Evolutionary conservation across 164 flowering plant genomes (phyloP).

Genomic region (Nymphaea thermarum): DNA sequence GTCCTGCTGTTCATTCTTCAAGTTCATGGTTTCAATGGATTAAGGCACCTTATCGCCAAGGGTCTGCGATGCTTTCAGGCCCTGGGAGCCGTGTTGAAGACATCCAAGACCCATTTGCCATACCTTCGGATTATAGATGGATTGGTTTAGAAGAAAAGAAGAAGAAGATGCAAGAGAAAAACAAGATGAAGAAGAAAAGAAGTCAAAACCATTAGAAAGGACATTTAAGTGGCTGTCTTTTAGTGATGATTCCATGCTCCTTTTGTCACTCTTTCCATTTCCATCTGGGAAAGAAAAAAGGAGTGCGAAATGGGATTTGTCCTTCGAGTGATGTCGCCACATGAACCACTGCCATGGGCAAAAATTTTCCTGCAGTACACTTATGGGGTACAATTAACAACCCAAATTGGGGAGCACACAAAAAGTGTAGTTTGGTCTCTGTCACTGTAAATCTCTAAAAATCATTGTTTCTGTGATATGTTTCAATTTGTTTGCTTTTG

Average conservation of each 20-base stretch:
- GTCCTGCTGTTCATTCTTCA: slow-evolving; percentile 35
- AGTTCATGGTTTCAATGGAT: slow-evolving; percentile 93
- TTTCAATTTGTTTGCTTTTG: not conserved
- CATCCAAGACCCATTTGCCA: slow-evolving; percentile 64
- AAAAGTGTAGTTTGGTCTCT: not conserved
- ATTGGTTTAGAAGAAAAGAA: slow-evolving; percentile 72
- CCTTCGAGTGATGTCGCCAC: not conserved
- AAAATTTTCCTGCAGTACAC: not conserved
- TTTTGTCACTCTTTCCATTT: not conserved
- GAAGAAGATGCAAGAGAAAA: slow-evolving; percentile 84
- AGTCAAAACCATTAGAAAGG: slow-evolving; percentile 18
- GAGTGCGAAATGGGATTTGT: not conserved
- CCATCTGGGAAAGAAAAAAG: not conserved
- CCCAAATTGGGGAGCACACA: not conserved
- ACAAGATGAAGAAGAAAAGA: slow-evolving; percentile 60
- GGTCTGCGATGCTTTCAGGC: slow-evolving; percentile 27
- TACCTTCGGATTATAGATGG: slow-evolving; percentile 81
- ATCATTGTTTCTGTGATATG: not conserved
- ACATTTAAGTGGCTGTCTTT: not conserved
- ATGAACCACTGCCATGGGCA: not conserved
- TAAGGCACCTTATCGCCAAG: slow-evolving; percentile 55
- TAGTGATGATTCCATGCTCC: not conserved
- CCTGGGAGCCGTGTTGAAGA: slow-evolving; percentile 54
- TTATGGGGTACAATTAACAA: not conserved
- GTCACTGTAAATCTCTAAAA: not conserved